Evolutionary conservation across 495 filamentous ascomycete genomes (phyloP).

Genomic region (Echria macrotheca): DNA sequence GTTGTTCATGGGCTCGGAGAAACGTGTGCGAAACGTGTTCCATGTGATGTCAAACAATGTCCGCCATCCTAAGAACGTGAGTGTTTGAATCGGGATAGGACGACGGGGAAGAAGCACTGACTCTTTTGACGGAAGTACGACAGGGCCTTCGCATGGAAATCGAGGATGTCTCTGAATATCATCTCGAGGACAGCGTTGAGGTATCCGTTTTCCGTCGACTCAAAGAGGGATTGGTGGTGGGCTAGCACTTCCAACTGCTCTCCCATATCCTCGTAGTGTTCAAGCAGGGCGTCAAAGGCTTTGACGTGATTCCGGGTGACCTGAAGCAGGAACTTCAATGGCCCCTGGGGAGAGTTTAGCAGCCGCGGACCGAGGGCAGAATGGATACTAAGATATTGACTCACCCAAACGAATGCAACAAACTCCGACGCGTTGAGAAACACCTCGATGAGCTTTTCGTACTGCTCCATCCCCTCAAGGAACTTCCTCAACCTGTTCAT

Average conservation of each 20-base stretch:
- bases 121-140: constrained; percentile 6
- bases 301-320: constrained; percentile 6
- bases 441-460: constrained; percentile 5
- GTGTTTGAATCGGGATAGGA: neutral
- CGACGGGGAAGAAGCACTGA: neutral
- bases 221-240: neutral
- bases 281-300: constrained; percentile 5
- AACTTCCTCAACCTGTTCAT: constrained; percentile 1
- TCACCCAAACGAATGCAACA: constrained; percentile 8
- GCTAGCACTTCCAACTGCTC: constrained; percentile 5
- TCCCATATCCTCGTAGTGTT: constrained; percentile 6
- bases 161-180: constrained; percentile 8
- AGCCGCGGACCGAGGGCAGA: too few species aligned
- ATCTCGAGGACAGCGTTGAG: constrained; percentile 2
- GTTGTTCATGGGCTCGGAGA: constrained; percentile 8
- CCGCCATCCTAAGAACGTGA: neutral
- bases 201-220: neutral
- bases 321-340: constrained; percentile 6
- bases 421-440: constrained; percentile 2
- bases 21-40: constrained; percentile 1
- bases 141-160: constrained; percentile 8
- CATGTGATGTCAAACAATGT: constrained; percentile 1
- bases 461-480: constrained; percentile 7
- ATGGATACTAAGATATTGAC: neutral
- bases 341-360: too few species aligned